Percentiles rank a stretch among this genome's conserved stretches.
Evolutionary conservation across 805 yeast species (phyloP).

Genomic region (Kodamaea jinghongensis): DNA sequence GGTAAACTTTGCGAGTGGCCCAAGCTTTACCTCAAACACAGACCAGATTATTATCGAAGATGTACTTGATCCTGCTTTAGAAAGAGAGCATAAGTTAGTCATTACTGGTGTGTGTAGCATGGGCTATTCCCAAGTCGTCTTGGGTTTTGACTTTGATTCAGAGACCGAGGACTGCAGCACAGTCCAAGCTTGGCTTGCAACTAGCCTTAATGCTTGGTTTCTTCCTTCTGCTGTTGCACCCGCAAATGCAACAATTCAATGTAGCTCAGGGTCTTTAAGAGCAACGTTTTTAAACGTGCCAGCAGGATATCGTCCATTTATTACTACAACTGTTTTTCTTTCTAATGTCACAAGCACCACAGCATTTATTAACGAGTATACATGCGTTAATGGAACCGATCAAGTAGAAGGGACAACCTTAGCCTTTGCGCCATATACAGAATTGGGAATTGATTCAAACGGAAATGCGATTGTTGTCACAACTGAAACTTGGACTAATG

Average conservation of each 20-base stretch:
- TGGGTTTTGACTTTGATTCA: constrained; percentile 18
- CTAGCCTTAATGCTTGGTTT: constrained; percentile 21
- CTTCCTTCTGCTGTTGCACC: constrained; percentile 11
- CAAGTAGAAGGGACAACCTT: background rate
- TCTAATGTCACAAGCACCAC: constrained; percentile 1
- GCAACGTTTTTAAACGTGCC: constrained; percentile 20
- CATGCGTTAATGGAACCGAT: constrained; percentile 9
- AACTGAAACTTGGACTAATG: too few relatives aligned
- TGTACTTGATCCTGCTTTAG: constrained; percentile 14
- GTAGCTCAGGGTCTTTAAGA: constrained; percentile 10
- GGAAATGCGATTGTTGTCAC: too few relatives aligned
- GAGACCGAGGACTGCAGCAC: constrained; percentile 21
- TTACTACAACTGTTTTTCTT: constrained; percentile 8
- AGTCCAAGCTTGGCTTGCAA: constrained; percentile 19
- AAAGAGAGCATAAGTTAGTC: constrained; percentile 8
- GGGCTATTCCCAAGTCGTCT: constrained; percentile 20
- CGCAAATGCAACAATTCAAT: constrained; percentile 12
- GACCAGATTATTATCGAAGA: background rate
- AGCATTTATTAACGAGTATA: constrained; percentile 12
- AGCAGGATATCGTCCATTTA: constrained; percentile 27
- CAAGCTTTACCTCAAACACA: background rate
- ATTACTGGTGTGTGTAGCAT: constrained; percentile 16
- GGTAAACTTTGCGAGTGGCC: constrained; percentile 6
- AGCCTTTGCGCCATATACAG: too few relatives aligned
- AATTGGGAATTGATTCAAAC: too few relatives aligned